Percentiles rank a stretch among this genome's conserved stretches.
Evolutionary conservation across 2,329 filamentous ascomycete species (phyloP).

Genomic region (Berkeleyomyces basicola): DNA sequence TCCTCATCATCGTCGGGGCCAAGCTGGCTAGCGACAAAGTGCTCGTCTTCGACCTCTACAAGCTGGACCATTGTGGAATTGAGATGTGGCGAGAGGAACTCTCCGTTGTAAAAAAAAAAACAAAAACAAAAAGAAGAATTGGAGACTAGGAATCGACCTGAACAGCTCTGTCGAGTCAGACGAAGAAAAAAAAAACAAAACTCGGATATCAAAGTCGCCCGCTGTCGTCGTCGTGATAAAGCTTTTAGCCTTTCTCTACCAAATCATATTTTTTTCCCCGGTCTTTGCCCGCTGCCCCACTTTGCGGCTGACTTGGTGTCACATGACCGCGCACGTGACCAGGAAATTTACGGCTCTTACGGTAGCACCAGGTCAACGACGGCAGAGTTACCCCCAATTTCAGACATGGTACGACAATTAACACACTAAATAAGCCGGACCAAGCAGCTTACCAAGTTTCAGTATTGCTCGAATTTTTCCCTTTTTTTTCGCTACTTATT

Average conservation of each 20-base stretch:
- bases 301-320: neutral
- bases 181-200: neutral
- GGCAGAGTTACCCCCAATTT: neutral
- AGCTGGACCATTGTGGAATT: slow-evolving; percentile 71
- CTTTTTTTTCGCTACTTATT: neutral
- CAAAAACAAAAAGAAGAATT: neutral
- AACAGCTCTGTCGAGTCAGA: neutral
- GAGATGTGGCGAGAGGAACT: neutral
- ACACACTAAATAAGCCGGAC: neutral
- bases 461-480: too few species aligned
- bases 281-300: neutral
- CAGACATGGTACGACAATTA: neutral
- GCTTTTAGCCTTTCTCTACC: neutral
- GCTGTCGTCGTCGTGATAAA: neutral
- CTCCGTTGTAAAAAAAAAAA: neutral
- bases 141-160: neutral
- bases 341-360: rapidly evolving
- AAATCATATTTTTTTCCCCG: neutral
- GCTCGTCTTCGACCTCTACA: slow-evolving; percentile 91
- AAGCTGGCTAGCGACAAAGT: slow-evolving; percentile 59
- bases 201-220: neutral
- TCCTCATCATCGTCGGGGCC: slow-evolving; percentile 70
- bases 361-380: neutral
- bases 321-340: neutral
- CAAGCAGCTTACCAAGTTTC: too few species aligned